Evolutionary conservation across 2,329 filamentous ascomycete species (phyloP).

Genomic region (Fusarium ramigenum): DNA sequence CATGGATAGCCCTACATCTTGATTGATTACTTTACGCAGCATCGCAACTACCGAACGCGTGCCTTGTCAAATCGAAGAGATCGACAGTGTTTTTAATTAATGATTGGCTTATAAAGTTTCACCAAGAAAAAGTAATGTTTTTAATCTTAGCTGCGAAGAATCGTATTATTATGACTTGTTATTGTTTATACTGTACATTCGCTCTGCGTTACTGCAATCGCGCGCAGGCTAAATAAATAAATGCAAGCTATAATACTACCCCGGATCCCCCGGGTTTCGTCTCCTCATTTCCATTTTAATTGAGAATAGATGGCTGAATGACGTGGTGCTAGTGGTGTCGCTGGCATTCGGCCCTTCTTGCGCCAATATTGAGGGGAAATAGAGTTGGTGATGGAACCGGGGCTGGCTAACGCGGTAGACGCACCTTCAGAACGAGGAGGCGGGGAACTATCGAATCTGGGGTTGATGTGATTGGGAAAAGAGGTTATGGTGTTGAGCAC

Average conservation of each 20-base stretch:
- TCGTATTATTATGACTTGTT: too few relatives aligned
- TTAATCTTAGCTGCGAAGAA: background rate
- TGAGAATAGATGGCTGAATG: background rate
- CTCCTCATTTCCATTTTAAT: background rate
- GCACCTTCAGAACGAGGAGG: background rate
- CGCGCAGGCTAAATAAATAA: background rate
- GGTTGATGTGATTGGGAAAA: background rate
- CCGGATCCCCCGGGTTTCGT: conserved; percentile 1
- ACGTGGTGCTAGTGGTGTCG: background rate
- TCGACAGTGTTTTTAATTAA: background rate
- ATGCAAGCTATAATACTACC: background rate
- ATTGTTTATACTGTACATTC: background rate
- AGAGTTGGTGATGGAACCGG: background rate
- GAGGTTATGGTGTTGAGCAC: background rate
- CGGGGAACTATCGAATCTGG: background rate
- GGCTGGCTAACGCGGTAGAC: background rate
- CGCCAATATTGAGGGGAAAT: conserved; percentile 14
- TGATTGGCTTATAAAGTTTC: background rate
- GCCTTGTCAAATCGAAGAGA: background rate
- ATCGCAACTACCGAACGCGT: background rate
- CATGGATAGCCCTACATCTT: too few relatives aligned
- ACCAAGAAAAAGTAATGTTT: background rate
- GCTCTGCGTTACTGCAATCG: background rate
- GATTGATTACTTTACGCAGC: background rate
- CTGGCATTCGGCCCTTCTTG: conserved; percentile 24